phyloP scores from a whole-genome alignment of 306 rosid genomes.

The Comarum palustre region DNA sequence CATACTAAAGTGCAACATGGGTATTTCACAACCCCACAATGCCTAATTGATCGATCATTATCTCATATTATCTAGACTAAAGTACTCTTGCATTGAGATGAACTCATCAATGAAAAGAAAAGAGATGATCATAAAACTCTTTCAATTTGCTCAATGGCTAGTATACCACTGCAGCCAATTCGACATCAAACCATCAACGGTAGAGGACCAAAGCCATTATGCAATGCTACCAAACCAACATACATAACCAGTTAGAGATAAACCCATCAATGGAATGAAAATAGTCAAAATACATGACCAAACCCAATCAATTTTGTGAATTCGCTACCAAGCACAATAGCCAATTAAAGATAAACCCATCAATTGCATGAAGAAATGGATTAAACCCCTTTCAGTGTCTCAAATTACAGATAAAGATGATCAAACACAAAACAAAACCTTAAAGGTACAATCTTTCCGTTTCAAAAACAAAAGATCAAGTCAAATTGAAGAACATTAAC shows the following conservation, averaged over 20 bases:
- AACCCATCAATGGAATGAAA: background rate
- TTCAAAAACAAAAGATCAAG: background rate
- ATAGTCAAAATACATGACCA: background rate
- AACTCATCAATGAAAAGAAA: background rate
- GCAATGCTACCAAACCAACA: background rate
- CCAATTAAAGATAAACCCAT: background rate
- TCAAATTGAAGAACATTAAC: conserved; percentile 10
- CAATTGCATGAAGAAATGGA: background rate
- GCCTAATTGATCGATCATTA: background rate
- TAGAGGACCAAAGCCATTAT: background rate
- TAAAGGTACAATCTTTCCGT: background rate
- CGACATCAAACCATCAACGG: background rate
- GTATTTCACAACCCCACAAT: background rate
- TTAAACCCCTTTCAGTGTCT: background rate
- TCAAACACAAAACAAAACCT: background rate
- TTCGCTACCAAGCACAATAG: background rate
- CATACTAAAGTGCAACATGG: background rate
- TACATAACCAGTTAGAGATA: background rate
- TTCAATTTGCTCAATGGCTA: background rate
- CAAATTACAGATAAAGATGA: background rate
- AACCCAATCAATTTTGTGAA: background rate
- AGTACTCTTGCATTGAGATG: background rate
- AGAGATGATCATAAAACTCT: background rate
- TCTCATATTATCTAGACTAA: background rate
- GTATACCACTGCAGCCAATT: background rate